A percentile compares a stretch with the other conserved stretches of the same genome.
phyloP scores from a whole-genome alignment of 768 basidiomycete genomes.

The Hygrocybe coccinea region DNA sequence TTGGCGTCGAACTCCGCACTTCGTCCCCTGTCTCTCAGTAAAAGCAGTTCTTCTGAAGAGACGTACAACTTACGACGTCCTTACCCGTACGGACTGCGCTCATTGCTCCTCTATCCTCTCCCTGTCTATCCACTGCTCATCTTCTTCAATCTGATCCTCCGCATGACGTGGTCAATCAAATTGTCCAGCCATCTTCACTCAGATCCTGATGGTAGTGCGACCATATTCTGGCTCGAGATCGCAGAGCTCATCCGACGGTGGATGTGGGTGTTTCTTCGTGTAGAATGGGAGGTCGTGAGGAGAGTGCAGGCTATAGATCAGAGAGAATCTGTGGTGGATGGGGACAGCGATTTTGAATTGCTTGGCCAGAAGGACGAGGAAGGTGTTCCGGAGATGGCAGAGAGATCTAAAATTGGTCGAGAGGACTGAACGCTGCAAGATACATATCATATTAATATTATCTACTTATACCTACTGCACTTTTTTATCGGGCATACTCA shows the following conservation, averaged over 20 bases:
- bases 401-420: no score
- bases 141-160: conserved; percentile 77
- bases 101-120: conserved; percentile 72
- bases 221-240: conserved; percentile 87
- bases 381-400: background rate
- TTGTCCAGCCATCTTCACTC: conserved; percentile 82
- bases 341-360: conserved; percentile 39
- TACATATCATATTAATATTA: no score
- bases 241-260: conserved; percentile 87
- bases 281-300: conserved; percentile 94
- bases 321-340: conserved; percentile 24
- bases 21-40: conserved; percentile 14
- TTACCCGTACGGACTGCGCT: conserved; percentile 70
- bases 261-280: conserved; percentile 96
- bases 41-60: conserved; percentile 8
- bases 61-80: conserved; percentile 19
- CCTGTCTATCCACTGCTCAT: conserved; percentile 80
- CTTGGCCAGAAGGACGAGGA: conserved; percentile 12
- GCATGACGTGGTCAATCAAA: conserved; percentile 93
- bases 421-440: no score
- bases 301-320: conserved; percentile 28
- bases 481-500: no score
- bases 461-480: no score
- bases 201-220: conserved; percentile 66
- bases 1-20: conserved; percentile 19